Evolutionary conservation across 768 basidiomycete genomes (phyloP).

Genomic region (Suillus sp.): DNA sequence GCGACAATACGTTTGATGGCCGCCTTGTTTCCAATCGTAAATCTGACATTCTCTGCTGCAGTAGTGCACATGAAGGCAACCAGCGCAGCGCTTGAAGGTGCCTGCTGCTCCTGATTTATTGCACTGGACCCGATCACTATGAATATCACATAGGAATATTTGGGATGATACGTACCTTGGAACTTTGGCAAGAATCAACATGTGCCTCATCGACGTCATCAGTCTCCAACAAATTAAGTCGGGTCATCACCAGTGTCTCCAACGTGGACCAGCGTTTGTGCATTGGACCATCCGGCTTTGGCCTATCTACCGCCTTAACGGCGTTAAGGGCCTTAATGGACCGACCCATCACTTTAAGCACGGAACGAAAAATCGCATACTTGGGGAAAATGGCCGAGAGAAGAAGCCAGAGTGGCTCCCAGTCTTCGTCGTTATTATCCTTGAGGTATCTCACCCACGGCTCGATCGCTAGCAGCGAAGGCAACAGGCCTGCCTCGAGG

Average conservation of each 20-base stretch:
- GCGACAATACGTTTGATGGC: conserved; percentile 28
- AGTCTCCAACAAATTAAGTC: conserved; percentile 18
- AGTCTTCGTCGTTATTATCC: conserved; percentile 26
- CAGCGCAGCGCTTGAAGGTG: conserved; percentile 30
- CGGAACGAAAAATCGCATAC: conserved; percentile 29
- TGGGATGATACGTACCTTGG: conserved; percentile 19
- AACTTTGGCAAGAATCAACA: conserved; percentile 29
- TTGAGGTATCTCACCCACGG: conserved; percentile 27
- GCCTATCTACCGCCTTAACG: conserved; percentile 16
- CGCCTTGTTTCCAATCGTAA: conserved; percentile 32
- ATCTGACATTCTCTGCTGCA: conserved; percentile 35
- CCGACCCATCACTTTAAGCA: conserved; percentile 22
- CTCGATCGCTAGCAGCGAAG: conserved; percentile 28
- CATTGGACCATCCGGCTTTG: conserved; percentile 20
- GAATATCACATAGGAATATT: neutral
- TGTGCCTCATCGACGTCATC: conserved; percentile 16
- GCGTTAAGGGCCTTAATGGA: conserved; percentile 20
- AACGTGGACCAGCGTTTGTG: conserved; percentile 25
- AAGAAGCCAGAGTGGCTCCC: conserved; percentile 31
- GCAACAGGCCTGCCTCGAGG: conserved; percentile 28
- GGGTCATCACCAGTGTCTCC: conserved; percentile 21
- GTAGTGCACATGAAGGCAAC: conserved; percentile 33
- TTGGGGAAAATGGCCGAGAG: conserved; percentile 28
- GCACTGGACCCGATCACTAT: conserved; percentile 22
- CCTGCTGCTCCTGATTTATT: conserved; percentile 27